Conservation (phyloP, 306 rosid species). For the Neltuma alba region DNA sequence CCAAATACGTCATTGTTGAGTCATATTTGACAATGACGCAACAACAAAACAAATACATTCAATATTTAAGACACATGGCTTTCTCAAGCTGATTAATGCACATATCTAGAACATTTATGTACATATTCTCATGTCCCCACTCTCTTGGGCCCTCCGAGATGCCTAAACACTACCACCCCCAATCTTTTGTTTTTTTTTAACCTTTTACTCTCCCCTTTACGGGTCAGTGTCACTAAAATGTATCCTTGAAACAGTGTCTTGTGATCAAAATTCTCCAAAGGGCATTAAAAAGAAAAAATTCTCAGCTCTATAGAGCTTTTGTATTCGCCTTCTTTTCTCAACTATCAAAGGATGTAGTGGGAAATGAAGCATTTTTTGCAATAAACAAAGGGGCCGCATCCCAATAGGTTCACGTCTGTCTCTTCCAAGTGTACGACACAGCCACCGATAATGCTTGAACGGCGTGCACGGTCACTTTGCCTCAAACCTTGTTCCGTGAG, state of each 20-base stretch:
- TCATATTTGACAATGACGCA: not conserved
- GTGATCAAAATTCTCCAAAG: not conserved
- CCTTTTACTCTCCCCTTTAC: not conserved
- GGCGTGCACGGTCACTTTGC: not conserved
- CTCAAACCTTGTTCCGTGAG: not conserved
- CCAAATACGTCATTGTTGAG: too few species aligned
- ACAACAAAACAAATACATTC: not conserved
- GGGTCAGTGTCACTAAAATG: not conserved
- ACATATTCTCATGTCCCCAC: not conserved
- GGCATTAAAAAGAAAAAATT: not conserved
- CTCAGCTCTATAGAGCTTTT: not conserved
- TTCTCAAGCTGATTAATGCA: not conserved
- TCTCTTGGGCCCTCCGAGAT: not conserved
- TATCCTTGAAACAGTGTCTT: not conserved
- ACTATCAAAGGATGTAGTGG: constrained; percentile 15
- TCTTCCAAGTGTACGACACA: constrained; percentile 14
- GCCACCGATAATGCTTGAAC: not conserved
- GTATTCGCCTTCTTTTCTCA: constrained; percentile 31
- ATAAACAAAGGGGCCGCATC: constrained; percentile 24
- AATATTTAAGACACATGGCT: not conserved
- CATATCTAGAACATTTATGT: not conserved
- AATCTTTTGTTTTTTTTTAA: not conserved
- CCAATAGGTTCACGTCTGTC: not conserved
- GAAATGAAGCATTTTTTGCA: not conserved
- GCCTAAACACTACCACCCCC: not conserved